Conservation (phyloP, 108 stramenopile genomes). For the Nitzschia putrida region DNA sequence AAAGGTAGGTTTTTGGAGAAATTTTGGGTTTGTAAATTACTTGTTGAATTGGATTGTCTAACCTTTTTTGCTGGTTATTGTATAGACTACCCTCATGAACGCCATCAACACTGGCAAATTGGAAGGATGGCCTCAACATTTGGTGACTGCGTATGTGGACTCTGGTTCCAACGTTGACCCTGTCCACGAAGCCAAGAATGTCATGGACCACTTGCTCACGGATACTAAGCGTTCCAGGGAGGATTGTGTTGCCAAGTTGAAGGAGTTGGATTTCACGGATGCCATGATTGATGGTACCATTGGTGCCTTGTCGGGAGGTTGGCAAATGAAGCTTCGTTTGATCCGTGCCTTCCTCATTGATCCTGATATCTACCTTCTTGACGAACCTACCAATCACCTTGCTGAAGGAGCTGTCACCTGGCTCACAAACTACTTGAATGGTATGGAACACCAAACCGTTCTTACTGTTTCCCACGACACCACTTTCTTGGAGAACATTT, state of each 20-base stretch:
- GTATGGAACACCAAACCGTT: conserved; percentile 83
- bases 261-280: conserved; percentile 84
- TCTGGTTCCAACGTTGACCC: conserved; percentile 92
- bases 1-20: conserved; percentile 42
- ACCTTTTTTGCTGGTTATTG: not conserved
- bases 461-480: conserved; percentile 94
- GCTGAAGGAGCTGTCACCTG: conserved; percentile 86
- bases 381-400: conserved; percentile 90
- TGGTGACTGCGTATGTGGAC: conserved; percentile 94
- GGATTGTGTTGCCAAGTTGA: conserved; percentile 72
- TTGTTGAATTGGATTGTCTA: not conserved
- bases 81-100: conserved; percentile 91
- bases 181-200: conserved; percentile 74
- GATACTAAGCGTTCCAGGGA: conserved; percentile 62
- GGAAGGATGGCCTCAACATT: conserved; percentile 93
- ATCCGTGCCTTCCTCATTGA: conserved; percentile 77
- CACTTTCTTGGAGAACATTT: conserved; percentile 88
- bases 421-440: conserved; percentile 79
- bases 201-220: conserved; percentile 55
- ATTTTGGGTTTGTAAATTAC: not conserved
- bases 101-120: conserved; percentile 96
- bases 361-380: conserved; percentile 93
- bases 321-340: conserved; percentile 95
- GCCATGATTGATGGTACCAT: conserved; percentile 87
- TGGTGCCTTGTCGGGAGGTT: conserved; percentile 93